Evolutionary conservation across 805 yeast genomes (phyloP).

Genomic region (Candida taoyuanica): DNA sequence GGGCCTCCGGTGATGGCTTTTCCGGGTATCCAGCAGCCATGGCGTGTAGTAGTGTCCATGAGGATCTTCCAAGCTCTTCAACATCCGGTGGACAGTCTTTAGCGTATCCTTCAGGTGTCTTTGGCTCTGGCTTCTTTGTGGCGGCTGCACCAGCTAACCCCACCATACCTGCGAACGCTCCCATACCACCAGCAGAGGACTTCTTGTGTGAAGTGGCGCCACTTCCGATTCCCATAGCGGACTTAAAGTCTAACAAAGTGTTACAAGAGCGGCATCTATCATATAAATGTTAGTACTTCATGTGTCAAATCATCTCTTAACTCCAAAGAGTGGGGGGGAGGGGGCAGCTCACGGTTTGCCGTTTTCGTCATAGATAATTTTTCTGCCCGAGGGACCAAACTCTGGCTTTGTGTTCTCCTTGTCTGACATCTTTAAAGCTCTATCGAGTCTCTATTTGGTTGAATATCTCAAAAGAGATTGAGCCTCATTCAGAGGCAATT

Average conservation of each 20-base stretch:
- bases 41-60: constrained; percentile 91
- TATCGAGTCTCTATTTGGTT: no score
- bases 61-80: constrained; percentile 68
- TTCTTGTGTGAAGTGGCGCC: background rate
- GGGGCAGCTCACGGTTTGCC: constrained; percentile 79
- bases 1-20: constrained; percentile 54
- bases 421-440: constrained; percentile 4
- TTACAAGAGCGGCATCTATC: constrained; percentile 78
- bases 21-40: constrained; percentile 88
- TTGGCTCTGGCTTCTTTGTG: constrained; percentile 13
- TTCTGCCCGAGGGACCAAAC: constrained; percentile 57
- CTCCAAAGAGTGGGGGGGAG: background rate
- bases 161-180: constrained; percentile 6
- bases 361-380: constrained; percentile 74
- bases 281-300: constrained; percentile 3
- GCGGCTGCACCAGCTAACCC: constrained; percentile 9
- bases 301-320: background rate
- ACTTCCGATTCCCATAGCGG: constrained; percentile 37
- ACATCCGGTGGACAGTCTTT: constrained; percentile 85
- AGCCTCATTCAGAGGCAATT: no score
- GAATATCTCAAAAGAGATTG: no score
- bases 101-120: constrained; percentile 28
- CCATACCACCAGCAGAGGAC: constrained; percentile 8
- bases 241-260: constrained; percentile 70
- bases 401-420: constrained; percentile 31